phyloP scores from a whole-genome alignment of 257 asterid genomes.

The Penstemon davidsonii region DNA sequence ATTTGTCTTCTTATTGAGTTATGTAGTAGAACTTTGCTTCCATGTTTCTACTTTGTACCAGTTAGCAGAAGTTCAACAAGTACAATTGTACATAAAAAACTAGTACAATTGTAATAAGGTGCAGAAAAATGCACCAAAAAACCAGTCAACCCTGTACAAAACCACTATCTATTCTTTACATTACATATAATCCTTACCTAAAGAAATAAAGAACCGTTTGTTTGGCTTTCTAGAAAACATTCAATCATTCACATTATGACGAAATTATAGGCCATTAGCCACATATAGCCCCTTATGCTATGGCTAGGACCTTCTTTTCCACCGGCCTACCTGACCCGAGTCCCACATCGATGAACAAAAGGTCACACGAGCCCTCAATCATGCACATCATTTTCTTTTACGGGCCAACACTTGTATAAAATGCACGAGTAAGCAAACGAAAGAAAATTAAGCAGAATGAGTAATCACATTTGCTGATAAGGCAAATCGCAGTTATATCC shows the following conservation, averaged over 20 bases:
- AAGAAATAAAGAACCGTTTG: constrained; percentile 11
- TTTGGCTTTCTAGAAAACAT: constrained; percentile 6
- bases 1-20: too few relatives aligned
- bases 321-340: constrained; percentile 32
- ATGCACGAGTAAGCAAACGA: constrained; percentile 13
- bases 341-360: constrained; percentile 34
- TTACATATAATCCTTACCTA: constrained; percentile 1
- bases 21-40: too few relatives aligned
- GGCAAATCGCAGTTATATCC: constrained; percentile 35
- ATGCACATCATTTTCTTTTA: constrained; percentile 29
- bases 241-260: constrained; percentile 50
- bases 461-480: constrained; percentile 20
- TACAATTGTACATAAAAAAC: background rate
- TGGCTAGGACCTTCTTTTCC: constrained; percentile 27
- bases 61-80: too few relatives aligned
- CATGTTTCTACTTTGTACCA: too few relatives aligned
- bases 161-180: constrained; percentile 19
- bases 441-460: constrained; percentile 30
- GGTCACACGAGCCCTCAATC: constrained; percentile 44
- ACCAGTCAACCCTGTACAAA: constrained; percentile 29
- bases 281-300: constrained; percentile 6
- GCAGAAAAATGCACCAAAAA: constrained; percentile 14
- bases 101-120: constrained; percentile 9
- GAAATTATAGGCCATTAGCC: constrained; percentile 33
- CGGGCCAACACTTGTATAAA: constrained; percentile 11